Base-by-base conservation (phyloP, 257 asterid genomes). In the Solanum lycopersicoides region DNA sequence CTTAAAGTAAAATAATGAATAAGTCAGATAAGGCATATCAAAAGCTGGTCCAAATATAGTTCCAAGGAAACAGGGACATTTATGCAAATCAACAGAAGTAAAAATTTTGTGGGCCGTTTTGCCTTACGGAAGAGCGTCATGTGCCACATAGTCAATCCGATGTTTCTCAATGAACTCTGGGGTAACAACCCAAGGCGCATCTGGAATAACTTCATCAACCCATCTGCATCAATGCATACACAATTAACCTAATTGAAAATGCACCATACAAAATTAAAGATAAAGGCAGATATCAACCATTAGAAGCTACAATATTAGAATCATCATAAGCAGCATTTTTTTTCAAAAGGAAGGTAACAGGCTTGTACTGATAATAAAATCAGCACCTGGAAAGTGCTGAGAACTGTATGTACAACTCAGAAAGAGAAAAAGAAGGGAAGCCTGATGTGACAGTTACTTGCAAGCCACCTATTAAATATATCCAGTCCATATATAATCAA, bases 141-240 rank as follows among this genome's bases (percentile, higher is more conserved):
- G 99, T 34, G 99, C 99, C 86, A 97, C 99, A 83, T 89, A 97
- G 90, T 94, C 99, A 72, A 97, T 97, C 42, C 82, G 69, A 88
- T 97, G 98, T 87, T 91, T 92, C 95, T 95, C 99, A 90, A 96
- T 92, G 91, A 95, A 97, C 90, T 95, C 99, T 77, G 94, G 98
- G 86, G 93, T 91, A 88, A 95, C 90, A 87, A 97, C 99, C 99
- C 99, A 97, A 11, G 98, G 99, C 10, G 99, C 98, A 93, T 94
- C 98, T 76, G 98, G 98, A 86, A 97, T 95, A 89, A 97, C 99
- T 92, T 97, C 99, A 85, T 97, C 99, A 88, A 97, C 99, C 99
- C 99, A 97, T 94, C 99, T 97, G 92, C 89, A 89, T 13, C 66
- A 89, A 77, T 50, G 69, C 25, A 47, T 45, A 87, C 56, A 73